Evolutionary conservation across 2,329 filamentous ascomycete genomes (phyloP).

Genomic region (Fusarium sp.): DNA sequence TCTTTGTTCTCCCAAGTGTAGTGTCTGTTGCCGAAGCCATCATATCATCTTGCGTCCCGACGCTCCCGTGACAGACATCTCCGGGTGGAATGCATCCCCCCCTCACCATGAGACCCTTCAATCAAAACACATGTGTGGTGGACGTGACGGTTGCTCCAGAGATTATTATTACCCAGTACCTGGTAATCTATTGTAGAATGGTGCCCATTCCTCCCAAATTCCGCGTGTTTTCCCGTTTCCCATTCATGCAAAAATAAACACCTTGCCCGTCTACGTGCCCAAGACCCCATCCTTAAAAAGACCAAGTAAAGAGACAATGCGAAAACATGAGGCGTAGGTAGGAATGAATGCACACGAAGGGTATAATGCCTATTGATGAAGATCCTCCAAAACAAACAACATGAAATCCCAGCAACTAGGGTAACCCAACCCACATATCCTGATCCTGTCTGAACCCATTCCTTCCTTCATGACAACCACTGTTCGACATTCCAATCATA

Average conservation of each 20-base stretch:
- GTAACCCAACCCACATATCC: constrained; percentile 11
- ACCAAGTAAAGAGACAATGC: constrained; percentile 10
- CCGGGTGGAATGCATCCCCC: constrained; percentile 20
- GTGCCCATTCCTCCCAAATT: constrained; percentile 22
- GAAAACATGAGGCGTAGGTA: constrained; percentile 24
- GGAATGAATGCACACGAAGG: constrained; percentile 42
- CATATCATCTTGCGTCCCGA: constrained; percentile 6
- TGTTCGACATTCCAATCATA: constrained; percentile 35
- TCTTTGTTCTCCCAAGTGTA: neutral
- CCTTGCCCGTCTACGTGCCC: constrained; percentile 19
- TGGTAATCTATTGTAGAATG: constrained; percentile 24
- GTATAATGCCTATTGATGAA: constrained; percentile 47
- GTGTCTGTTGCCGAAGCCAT: neutral
- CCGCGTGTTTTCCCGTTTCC: neutral
- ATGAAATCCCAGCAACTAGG: constrained; percentile 24
- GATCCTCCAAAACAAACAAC: constrained; percentile 29
- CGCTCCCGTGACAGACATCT: constrained; percentile 4
- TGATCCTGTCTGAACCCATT: constrained; percentile 23
- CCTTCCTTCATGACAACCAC: constrained; percentile 28
- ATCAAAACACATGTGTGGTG: neutral
- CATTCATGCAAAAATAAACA: neutral
- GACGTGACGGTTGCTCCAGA: constrained; percentile 14
- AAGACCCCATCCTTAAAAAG: constrained; percentile 14
- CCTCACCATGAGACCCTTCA: neutral
- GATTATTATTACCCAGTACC: constrained; percentile 35